Evolutionary conservation across 2,329 filamentous ascomycete genomes (phyloP), one percentile per base, ranked within the genome.

Genomic region (Calonectria honghensis): DNA sequence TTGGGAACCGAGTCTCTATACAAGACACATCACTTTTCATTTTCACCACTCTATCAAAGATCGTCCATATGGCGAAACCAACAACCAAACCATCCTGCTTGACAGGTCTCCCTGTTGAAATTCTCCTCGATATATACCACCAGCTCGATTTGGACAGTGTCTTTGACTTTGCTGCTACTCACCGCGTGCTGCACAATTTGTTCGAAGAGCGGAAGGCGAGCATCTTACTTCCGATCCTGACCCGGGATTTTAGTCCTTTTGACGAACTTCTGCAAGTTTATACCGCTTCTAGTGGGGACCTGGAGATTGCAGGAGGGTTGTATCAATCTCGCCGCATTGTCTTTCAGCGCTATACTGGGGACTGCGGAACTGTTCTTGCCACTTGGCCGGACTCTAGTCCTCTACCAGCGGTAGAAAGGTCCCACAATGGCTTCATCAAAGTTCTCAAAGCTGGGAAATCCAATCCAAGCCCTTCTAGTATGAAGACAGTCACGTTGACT

Each of bases 91-190:
- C 66, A 2, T 74, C 75, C 31, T 75, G 72, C 50, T 77, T 86
- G 27, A 75, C 81, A 59, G 78, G 77, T 54, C 73, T 88, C 61
- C 89, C 89, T 0, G 82, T 85, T 4, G 90, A 91, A 77, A 85
- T 89, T 24, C 79, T 89, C 3, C 80, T 90, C 14, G 86, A 89
- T 27, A 87, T 90, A 31, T 88, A 88, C 77, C 85, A 86, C 37
- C 76, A 86, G 24, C 82, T 90, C 66, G 85, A 88, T 70, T 73
- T 89, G 1, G 77, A 81, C 2, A 86, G 85, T 31, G 83, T 88
- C 45, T 85, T 84, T 67, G 83, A 82, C 39, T 82, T 88, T 39
- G 86, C 82, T n/a, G 77, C 81, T 18, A 79, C 82, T 3, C 87
- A 84, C 75, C 84, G 82, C 35, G 81, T 81, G 1, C 83, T 90